Evolutionary conservation across 1,284 basidiomycete species (phyloP).

Genomic region (Cutaneotrichosporon dermatis): DNA sequence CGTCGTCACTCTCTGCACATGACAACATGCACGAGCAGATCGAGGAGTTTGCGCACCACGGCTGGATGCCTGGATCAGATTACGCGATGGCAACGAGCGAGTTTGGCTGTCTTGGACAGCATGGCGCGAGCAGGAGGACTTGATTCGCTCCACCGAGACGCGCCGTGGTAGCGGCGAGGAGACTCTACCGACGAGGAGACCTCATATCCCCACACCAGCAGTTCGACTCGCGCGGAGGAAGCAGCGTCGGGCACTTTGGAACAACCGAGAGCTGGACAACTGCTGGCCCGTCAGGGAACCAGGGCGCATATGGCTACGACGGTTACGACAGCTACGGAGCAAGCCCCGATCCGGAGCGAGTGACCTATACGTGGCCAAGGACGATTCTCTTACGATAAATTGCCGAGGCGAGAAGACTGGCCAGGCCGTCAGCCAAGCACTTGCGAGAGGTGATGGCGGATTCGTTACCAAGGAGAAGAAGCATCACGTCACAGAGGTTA

Average conservation of each 20-base stretch:
- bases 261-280: constrained; percentile 19
- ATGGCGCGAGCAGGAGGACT: constrained; percentile 83
- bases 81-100: constrained; percentile 56
- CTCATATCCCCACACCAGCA: constrained; percentile 3
- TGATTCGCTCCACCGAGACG: constrained; percentile 62
- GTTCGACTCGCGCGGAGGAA: not conserved
- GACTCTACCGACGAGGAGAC: constrained; percentile 29
- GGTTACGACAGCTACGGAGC: constrained; percentile 8
- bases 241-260: constrained; percentile 2
- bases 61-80: constrained; percentile 70
- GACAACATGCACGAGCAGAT: constrained; percentile 20
- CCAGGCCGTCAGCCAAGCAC: not conserved
- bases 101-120: constrained; percentile 73
- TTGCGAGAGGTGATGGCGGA: constrained; percentile 15
- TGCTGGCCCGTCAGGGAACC: constrained; percentile 10
- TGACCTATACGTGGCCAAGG: constrained; percentile 12
- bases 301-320: constrained; percentile 8
- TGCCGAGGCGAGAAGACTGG: constrained; percentile 3
- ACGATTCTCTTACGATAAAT: constrained; percentile 10
- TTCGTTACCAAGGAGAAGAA: constrained; percentile 51
- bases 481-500: constrained; percentile 65
- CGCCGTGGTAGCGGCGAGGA: constrained; percentile 49
- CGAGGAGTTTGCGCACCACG: constrained; percentile 29
- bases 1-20: constrained; percentile 57
- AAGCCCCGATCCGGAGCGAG: constrained; percentile 8